Evolutionary conservation across 78 protist species (phyloP), one percentile per base, ranked within the genome.

Genomic region (Dictyostelium purpureum): DNA sequence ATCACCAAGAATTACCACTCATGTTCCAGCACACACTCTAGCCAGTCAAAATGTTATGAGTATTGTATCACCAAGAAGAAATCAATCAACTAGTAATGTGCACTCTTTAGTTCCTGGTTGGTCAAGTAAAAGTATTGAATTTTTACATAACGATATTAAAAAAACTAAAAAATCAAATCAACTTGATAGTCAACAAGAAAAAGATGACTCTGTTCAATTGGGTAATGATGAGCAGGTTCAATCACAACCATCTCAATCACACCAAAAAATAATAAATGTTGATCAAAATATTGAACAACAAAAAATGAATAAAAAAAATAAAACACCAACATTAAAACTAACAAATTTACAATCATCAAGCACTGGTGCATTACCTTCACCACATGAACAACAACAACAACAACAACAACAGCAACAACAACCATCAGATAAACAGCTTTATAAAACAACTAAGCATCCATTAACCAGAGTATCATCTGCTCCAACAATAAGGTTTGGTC

Each of bases 401-500:
- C 56, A 49, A 7, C 59, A 52, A 52, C 63, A 54, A 1, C 67
- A 59, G 26, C 4, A n/a, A 59, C 24, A 59, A n/a, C 19, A 59
- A 59, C 69, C 24, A 31, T 11, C 24, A 12, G 69, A 59, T 26
- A 38, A 59, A 14, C 4, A 80, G 28, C 69, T 49, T 42, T 83
- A 57, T 45, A 83, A 83, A 61, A 54, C 91, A 12, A 19, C 31
- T 1, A 83, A 73, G 33, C 91, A 83, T 26, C 91, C 91, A 42
- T 73, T 83, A 45, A 38, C 69, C 3, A 51, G 91, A 14, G 91
- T 71, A 6, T 57, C 11, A 1, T 83, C 91, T 21, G 91, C 79
- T 42, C 91, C 91, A 2, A 33, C 61, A 1, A 83, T 83, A 18
- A 43, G 73, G 16, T 61, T 61, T 59, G 21, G 38, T 37, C 75